Base-by-base conservation (phyloP, 2,329 filamentous ascomycete genomes). In the Aspergillus luchuensis region DNA sequence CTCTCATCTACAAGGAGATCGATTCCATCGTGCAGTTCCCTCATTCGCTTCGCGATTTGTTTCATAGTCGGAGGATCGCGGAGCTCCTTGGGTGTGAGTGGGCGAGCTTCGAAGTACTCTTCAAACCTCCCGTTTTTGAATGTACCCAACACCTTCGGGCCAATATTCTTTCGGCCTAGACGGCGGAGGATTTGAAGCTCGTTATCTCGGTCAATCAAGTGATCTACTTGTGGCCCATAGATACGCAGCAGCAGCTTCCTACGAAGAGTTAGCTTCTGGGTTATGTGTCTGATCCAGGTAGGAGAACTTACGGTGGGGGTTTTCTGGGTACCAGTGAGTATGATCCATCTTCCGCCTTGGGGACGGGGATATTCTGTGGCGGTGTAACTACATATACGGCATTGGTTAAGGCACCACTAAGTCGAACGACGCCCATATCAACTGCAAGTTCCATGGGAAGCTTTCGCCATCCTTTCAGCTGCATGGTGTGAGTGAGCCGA, bases 31-130 rank as follows among this genome's bases (percentile, higher is more conserved):
- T 99, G 95, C 38, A 99, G 83, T 76, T 99, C 95, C 64, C 93
- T 86, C 92, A 99, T 97, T 54, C 95, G 91, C 81, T 98, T 98
- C 11, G 95, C 94, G 71, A 99, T 99, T 72, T 97, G 91, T 71
- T 86, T 90, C 36, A 91, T 96, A 0, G 91, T 97, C 53, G 92
- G 91, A 0, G 91, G 86, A 33, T 91, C 86, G 39, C 91, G 89
- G 49, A 99, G 78, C 66, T 96, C 91, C 25, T 85, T 81, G 0
- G 89, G 84, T 0, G 89, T 94, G 45, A 99, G 84, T 0, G 95
- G 89, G 39, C 87, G 86, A 0, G 95, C 92, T 72, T 97, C 87
- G 73, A 97, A 91, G 73, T 89, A 98, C 74, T 99, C 90, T 77
- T 99, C 95, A 67, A 99, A 99, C 5, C 95, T 90, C 8, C 95